Base-by-base conservation (phyloP, 1,139 yeast genomes). In the Diutina pseudorugosa region DNA sequence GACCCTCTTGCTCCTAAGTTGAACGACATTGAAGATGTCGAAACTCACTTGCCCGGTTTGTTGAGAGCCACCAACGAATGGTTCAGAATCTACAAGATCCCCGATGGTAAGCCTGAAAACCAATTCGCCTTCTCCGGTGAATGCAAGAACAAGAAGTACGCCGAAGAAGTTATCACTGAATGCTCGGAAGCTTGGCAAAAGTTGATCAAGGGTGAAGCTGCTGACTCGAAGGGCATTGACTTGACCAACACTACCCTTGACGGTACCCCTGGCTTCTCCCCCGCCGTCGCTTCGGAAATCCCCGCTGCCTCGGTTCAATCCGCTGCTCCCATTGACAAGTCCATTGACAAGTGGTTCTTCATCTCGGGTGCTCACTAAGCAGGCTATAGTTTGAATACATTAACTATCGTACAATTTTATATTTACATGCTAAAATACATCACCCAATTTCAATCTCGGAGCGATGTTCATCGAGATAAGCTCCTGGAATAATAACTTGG, bases 341-440 rank as follows among this genome's bases (percentile, higher is more conserved):
- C 97, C 54, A 76, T 93, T 68, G 98, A 93, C 81, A 93, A 93
- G 78, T 93, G 98, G 98, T 93, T 93, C 81, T 93, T 83, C 82
- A 93, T 93, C 70, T 88, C 98, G 59, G 97, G 97, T 72, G 85
- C 78, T 58, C 78, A 74, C 61, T 74, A 70, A 64, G 41, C 12
- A 45, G 23, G 14, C 16, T 12, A 44, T 44, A 44, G n/a, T 42
- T 42, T 30, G n/a, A 30, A 30, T 30, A 30, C 36, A 30, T 23
- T 30, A 27, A 27, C 30, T 12, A 30, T 12, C 36, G 36, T 30
- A 9, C 11, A 30, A 9, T 30, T 11, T 14, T 12, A 12, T 40
- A 40, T 16, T 40, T 7, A 5, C 42, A 7, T 40, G 20, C 40
- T 61, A 79, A 60, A 89, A 89, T 11, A 86, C 94, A 67, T 91